Evolutionary conservation across 2,329 filamentous ascomycete species (phyloP).

Genomic region (Aspergillus ustus): DNA sequence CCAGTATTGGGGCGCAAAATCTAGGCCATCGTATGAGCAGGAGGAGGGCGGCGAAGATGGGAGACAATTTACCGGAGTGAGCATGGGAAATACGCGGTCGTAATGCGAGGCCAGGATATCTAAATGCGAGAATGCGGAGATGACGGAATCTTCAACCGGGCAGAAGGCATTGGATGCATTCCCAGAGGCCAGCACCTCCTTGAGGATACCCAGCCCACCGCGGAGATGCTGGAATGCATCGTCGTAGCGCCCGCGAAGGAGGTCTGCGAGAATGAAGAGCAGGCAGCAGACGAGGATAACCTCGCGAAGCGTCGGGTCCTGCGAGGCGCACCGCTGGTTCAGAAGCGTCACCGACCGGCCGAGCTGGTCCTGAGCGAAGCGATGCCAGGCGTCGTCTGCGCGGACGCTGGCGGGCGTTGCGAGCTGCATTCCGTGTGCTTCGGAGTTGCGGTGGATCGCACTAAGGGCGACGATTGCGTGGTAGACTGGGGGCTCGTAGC

Average conservation of each 20-base stretch:
- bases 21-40: not conserved
- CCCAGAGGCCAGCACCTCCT: not conserved
- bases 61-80: not conserved
- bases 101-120: constrained; percentile 8
- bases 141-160: not conserved
- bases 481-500: constrained; percentile 12
- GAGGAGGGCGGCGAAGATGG: not conserved
- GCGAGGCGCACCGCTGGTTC: constrained; percentile 5
- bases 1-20: not conserved
- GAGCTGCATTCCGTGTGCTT: not conserved
- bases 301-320: constrained; percentile 14
- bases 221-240: constrained; percentile 14
- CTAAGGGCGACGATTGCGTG: constrained; percentile 15
- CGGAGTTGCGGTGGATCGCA: constrained; percentile 10
- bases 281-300: constrained; percentile 18
- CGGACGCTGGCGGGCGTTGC: constrained; percentile 2
- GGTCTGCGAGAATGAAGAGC: constrained; percentile 13
- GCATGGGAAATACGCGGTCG: not conserved
- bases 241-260: constrained; percentile 12
- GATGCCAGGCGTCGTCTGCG: not conserved
- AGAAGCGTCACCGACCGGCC: constrained; percentile 1
- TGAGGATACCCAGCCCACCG: constrained; percentile 8
- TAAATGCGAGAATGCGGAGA: constrained; percentile 7
- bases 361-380: constrained; percentile 16
- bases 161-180: not conserved